phyloP scores from a whole-genome alignment of 2,329 filamentous ascomycete genomes.

The Hymenoscyphus linearis region DNA sequence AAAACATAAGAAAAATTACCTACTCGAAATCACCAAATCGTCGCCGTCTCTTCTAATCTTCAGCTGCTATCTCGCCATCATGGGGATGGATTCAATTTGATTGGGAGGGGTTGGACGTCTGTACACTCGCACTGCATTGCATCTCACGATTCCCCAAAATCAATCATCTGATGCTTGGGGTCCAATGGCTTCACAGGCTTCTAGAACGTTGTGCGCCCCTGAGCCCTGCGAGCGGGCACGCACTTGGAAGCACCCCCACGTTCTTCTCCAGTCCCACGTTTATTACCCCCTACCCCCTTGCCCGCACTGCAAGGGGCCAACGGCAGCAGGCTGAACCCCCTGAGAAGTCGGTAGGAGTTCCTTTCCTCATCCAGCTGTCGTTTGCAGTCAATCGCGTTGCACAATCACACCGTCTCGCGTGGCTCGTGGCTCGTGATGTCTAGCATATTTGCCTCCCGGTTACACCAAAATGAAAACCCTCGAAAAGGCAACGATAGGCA shows the following conservation, averaged over 20 bases:
- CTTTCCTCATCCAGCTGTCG: neutral
- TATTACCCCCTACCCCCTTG: neutral
- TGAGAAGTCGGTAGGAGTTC: neutral
- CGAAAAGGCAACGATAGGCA: neutral
- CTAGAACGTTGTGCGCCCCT: slow-evolving; percentile 13
- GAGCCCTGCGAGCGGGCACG: neutral
- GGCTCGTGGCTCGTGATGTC: neutral
- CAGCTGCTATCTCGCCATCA: neutral
- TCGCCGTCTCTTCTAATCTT: neutral
- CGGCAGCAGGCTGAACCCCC: neutral
- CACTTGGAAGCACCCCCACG: slow-evolving; percentile 3
- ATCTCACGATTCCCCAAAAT: neutral
- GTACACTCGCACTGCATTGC: neutral
- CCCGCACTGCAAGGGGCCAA: neutral
- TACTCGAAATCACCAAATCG: neutral
- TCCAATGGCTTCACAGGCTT: slow-evolving; percentile 12
- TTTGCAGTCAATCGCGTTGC: neutral
- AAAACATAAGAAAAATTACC: neutral
- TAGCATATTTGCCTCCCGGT: neutral
- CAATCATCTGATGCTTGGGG: slow-evolving; percentile 1
- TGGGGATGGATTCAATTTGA: neutral
- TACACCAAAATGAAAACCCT: neutral
- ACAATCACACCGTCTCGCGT: neutral
- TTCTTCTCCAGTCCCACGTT: neutral
- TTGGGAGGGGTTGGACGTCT: too few relatives aligned